A percentile compares a stretch with the other conserved stretches of the same genome.
Evolutionary conservation across 495 filamentous ascomycete species (phyloP).

Genomic region (Penicillium longicatenatum): DNA sequence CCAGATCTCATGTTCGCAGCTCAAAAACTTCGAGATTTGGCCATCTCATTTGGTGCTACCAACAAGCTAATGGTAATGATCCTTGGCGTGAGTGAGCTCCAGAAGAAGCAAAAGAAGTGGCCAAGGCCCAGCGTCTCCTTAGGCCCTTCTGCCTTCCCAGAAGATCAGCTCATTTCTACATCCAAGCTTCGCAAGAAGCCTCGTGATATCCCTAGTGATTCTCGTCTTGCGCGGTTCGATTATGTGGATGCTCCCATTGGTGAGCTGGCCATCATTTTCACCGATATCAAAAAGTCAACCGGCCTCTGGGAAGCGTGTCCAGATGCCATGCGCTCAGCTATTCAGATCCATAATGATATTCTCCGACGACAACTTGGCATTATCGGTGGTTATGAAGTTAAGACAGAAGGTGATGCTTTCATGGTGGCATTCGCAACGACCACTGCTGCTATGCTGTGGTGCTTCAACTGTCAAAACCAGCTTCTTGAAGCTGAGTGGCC

Average conservation of each 20-base stretch:
- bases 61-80: conserved; percentile 99
- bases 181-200: conserved; percentile 64
- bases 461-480: conserved; percentile 86
- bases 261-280: conserved; percentile 92
- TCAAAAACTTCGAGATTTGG: conserved; percentile 91
- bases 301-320: conserved; percentile 96
- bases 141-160: conserved; percentile 66
- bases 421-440: conserved; percentile 98
- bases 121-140: conserved; percentile 79
- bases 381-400: conserved; percentile 97
- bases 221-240: conserved; percentile 79
- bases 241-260: conserved; percentile 90
- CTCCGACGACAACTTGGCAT: conserved; percentile 91
- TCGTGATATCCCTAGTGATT: conserved; percentile 74
- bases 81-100: conserved; percentile 86
- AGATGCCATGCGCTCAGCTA: conserved; percentile 90
- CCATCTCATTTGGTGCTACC: conserved; percentile 89
- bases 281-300: conserved; percentile 98
- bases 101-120: conserved; percentile 73
- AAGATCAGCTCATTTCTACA: conserved; percentile 66
- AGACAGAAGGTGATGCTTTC: conserved; percentile 99
- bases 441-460: conserved; percentile 92
- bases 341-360: conserved; percentile 93
- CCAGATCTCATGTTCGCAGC: conserved; percentile 93
- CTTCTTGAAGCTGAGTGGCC: conserved; percentile 92